These are phyloP conservation scores for Botrytis pseudocinerea DNA, from an alignment of 2,329 filamentous ascomycete genomes.

Conservation along the genomic window DNA sequence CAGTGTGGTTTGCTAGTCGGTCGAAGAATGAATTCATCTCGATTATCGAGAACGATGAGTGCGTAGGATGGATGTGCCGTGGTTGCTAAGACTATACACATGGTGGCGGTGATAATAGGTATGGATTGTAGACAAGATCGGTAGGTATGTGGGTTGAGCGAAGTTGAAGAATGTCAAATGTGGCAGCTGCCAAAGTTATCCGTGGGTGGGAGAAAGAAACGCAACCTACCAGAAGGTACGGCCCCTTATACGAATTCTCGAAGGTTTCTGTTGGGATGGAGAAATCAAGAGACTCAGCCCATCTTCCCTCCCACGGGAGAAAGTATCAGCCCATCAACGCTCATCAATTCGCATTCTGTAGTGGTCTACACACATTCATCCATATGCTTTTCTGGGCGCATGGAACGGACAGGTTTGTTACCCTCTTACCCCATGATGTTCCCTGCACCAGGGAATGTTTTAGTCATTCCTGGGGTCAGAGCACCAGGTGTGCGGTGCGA, in stretches of 20 bases:
- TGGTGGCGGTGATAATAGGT: conserved; percentile 42
- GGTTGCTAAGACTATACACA: conserved; percentile 78
- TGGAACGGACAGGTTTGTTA: background rate
- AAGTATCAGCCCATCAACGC: background rate
- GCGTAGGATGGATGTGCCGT: conserved; percentile 75
- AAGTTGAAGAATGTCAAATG: conserved; percentile 16
- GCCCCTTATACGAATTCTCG: background rate
- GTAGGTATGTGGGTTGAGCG: background rate
- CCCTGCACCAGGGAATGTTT: background rate
- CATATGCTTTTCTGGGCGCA: conserved; percentile 1
- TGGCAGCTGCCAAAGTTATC: conserved; percentile 4
- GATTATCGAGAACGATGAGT: conserved; percentile 74
- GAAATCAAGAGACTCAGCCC: background rate
- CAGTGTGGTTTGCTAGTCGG: conserved; percentile 65
- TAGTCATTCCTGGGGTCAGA: background rate
- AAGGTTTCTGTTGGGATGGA: background rate
- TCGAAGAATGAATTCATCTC: conserved; percentile 70
- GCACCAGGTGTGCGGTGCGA: background rate
- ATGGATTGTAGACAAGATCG: background rate
- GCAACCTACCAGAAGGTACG: conserved; percentile 15
- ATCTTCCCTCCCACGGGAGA: background rate
- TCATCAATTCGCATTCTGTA: background rate
- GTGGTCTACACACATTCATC: background rate
- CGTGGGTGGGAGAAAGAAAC: background rate
- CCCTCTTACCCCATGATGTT: background rate